Conservation (phyloP, 1,284 basidiomycete genomes). For the Fomitopsis palustris region DNA sequence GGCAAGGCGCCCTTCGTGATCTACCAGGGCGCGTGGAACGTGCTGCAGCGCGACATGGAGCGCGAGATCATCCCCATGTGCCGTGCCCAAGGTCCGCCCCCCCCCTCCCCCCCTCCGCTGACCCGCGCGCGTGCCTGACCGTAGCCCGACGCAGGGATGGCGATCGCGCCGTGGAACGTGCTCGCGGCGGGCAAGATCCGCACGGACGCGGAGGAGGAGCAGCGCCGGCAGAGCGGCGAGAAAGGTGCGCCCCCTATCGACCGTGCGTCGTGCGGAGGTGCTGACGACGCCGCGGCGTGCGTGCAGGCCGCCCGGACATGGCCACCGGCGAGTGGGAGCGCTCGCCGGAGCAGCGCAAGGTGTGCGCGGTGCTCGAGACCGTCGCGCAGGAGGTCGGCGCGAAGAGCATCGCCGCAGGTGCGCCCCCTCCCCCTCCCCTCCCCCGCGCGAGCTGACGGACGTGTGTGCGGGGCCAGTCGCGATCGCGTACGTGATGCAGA, state of each 20-base stretch:
- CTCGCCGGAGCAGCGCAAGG: conserved; percentile 34
- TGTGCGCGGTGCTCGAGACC: conserved; percentile 40
- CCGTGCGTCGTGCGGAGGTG: background rate
- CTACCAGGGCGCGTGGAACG: conserved; percentile 48
- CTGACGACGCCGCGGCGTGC: background rate
- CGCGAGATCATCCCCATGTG: conserved; percentile 53
- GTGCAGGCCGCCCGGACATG: conserved; percentile 25
- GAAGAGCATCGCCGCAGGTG: conserved; percentile 21
- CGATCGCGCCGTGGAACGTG: too few species aligned
- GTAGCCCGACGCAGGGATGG: conserved; percentile 30
- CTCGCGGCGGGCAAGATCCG: too few species aligned
- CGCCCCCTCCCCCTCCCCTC: conserved; percentile 19
- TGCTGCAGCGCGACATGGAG: conserved; percentile 42
- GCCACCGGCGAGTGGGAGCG: conserved; percentile 35
- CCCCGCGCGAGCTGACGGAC: background rate
- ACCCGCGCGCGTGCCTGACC: background rate
- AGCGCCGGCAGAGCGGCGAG: conserved; percentile 38
- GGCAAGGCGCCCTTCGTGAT: conserved; percentile 45
- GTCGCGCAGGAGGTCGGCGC: conserved; percentile 40
- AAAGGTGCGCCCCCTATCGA: conserved; percentile 20
- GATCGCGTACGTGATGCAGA: conserved; percentile 48
- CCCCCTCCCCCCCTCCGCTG: background rate
- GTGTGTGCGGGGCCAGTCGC: conserved; percentile 29
- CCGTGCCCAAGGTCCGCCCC: conserved; percentile 14
- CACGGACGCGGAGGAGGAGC: too few species aligned